Evolutionary conservation across 2,329 filamentous ascomycete genomes (phyloP).

Genomic region (Penicillium sclerotiorum): DNA sequence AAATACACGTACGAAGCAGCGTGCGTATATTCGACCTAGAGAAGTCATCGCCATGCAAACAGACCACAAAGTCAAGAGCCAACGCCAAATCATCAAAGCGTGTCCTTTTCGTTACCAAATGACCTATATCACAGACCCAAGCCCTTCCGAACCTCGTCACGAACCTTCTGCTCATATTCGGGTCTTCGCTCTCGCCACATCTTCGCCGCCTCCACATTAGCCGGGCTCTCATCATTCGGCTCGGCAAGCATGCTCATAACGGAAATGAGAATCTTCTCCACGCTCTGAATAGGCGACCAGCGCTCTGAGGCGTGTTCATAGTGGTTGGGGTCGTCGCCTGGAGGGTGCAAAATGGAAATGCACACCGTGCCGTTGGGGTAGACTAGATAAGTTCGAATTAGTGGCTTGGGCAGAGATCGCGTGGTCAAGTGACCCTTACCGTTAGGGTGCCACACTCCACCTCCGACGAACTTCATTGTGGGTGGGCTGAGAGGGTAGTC

Average conservation of each 20-base stretch:
- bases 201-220: constrained; percentile 93
- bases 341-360: constrained; percentile 96
- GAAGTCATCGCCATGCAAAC: constrained; percentile 18
- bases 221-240: constrained; percentile 94
- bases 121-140: constrained; percentile 65
- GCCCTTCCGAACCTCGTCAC: constrained; percentile 76
- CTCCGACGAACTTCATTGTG: constrained; percentile 91
- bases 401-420: neutral
- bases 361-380: constrained; percentile 91
- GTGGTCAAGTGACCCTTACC: constrained; percentile 54
- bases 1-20: no score
- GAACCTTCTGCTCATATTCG: constrained; percentile 85
- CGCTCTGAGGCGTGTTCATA: constrained; percentile 95
- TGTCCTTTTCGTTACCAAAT: constrained; percentile 5
- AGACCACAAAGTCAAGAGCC: constrained; percentile 9
- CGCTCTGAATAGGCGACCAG: constrained; percentile 95
- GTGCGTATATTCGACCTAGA: constrained; percentile 14
- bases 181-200: constrained; percentile 86
- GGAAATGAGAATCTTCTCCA: constrained; percentile 94
- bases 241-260: constrained; percentile 99
- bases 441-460: constrained; percentile 91
- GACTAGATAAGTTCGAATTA: constrained; percentile 56
- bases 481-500: constrained; percentile 97
- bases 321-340: constrained; percentile 96
- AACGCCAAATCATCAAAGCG: constrained; percentile 29